phyloP scores from a whole-genome alignment of 2,329 filamentous ascomycete genomes.

The Pseudofabraea citricarpa region DNA sequence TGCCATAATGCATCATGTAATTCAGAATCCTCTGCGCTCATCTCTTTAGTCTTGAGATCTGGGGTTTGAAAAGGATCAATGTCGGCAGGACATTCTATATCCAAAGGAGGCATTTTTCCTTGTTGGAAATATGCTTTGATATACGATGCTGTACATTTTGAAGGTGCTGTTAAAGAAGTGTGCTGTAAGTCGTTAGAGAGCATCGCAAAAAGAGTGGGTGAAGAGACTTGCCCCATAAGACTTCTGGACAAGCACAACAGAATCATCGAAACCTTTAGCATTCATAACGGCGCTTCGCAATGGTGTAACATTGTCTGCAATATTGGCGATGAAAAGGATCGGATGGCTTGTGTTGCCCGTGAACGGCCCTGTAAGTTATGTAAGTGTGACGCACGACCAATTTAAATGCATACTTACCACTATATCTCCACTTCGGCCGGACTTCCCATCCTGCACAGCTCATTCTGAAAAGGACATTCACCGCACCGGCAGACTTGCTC shows the following conservation, averaged over 20 bases:
- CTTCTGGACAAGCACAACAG: conserved; percentile 42
- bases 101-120: not conserved
- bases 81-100: conserved; percentile 1
- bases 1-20: not conserved
- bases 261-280: conserved; percentile 35
- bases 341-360: conserved; percentile 28
- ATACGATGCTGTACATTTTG: conserved; percentile 2
- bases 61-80: conserved; percentile 2
- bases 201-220: not conserved
- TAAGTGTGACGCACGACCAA: not conserved
- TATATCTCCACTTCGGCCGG: conserved; percentile 25
- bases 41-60: too few relatives aligned
- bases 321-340: conserved; percentile 33
- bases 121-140: conserved; percentile 3
- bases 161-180: conserved; percentile 3
- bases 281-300: conserved; percentile 27
- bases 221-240: conserved; percentile 41
- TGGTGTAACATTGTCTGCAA: conserved; percentile 31
- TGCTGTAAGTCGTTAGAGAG: not conserved
- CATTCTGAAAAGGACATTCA: conserved; percentile 34
- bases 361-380: conserved; percentile 22
- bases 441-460: conserved; percentile 28
- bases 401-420: conserved; percentile 9
- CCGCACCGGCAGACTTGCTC: conserved; percentile 38
- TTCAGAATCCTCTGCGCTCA: not conserved